These are phyloP conservation scores for Cyamopsis tetragonoloba DNA, from an alignment of 306 rosid genomes.

Conservation along the genomic window DNA sequence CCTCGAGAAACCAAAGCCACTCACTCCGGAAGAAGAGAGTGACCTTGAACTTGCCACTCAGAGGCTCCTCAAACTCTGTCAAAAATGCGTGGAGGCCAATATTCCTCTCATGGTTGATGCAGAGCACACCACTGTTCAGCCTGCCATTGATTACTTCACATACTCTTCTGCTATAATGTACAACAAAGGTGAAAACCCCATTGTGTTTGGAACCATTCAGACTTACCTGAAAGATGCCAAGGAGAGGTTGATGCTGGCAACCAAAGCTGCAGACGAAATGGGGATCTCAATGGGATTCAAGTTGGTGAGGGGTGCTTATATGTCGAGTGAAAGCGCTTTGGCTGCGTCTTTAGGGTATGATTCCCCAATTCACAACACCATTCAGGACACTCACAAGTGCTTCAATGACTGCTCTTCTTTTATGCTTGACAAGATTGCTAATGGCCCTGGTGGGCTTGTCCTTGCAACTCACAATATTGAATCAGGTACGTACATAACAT, in stretches of 20 bases:
- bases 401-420: constrained; percentile 61
- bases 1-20: constrained; percentile 43
- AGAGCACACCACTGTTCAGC: constrained; percentile 75
- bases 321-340: constrained; percentile 60
- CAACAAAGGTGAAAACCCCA: constrained; percentile 48
- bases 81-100: constrained; percentile 48
- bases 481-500: constrained; percentile 51
- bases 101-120: constrained; percentile 73
- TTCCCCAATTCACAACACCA: constrained; percentile 72
- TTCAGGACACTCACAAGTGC: constrained; percentile 68
- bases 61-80: constrained; percentile 54
- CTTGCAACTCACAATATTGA: constrained; percentile 87
- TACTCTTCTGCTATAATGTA: constrained; percentile 58
- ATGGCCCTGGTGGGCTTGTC: constrained; percentile 59
- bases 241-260: constrained; percentile 48
- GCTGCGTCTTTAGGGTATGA: constrained; percentile 59
- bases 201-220: constrained; percentile 69
- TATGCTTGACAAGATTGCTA: constrained; percentile 64
- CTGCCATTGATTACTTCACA: constrained; percentile 86
- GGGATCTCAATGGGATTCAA: constrained; percentile 74
- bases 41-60: constrained; percentile 54
- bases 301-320: constrained; percentile 89
- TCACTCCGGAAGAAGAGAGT: constrained; percentile 58
- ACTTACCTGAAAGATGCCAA: constrained; percentile 82
- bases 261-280: constrained; percentile 55